These are phyloP conservation scores for Aspergillus udagawae DNA, from an alignment of 2,329 filamentous ascomycete species.

Conservation along the genomic window DNA sequence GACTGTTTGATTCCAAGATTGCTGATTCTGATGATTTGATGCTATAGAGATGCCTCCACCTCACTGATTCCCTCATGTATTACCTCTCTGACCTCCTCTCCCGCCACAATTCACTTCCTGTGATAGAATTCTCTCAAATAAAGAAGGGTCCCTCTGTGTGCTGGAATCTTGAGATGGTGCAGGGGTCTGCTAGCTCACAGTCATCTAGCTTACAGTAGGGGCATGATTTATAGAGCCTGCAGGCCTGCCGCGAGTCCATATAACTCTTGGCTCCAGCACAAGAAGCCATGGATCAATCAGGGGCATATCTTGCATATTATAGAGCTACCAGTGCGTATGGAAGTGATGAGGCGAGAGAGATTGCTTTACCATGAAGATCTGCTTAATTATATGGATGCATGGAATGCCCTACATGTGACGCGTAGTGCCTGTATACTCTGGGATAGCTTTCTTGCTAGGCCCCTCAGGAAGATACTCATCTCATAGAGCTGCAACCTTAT, in stretches of 20 bases:
- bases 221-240: not conserved
- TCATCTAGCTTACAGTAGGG: not conserved
- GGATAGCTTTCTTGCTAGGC: not conserved
- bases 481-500: not conserved
- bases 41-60: not conserved
- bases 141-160: not conserved
- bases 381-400: not conserved
- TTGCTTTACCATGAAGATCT: not conserved
- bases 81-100: not conserved
- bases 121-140: not conserved
- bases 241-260: not conserved
- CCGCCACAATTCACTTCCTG: not conserved
- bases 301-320: not conserved
- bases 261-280: not conserved
- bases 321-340: not conserved
- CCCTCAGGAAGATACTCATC: not conserved
- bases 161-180: not conserved
- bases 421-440: not conserved
- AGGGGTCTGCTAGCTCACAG: not conserved
- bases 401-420: not conserved
- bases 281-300: not conserved
- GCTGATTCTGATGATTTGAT: not conserved
- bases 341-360: not conserved
- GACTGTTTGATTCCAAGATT: not conserved
- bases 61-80: too few relatives aligned